Evolutionary conservation across 163 green algal genomes (phyloP).

Genomic region (Scenedesmus sp.): DNA sequence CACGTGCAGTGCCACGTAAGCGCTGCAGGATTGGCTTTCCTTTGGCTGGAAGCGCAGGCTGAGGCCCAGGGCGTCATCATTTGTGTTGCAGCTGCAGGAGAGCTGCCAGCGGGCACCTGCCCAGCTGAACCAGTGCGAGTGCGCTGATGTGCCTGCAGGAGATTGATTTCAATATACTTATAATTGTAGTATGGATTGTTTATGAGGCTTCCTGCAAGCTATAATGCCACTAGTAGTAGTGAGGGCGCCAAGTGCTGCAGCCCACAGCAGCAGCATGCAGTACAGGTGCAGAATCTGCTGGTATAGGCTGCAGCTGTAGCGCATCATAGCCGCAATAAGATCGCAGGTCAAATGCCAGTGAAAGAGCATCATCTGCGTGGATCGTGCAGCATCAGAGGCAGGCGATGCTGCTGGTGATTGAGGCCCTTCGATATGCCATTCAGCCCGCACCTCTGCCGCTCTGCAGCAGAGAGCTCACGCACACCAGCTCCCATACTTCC

Average conservation of each 20-base stretch:
- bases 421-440: neutral
- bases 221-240: neutral
- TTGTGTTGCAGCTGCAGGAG: neutral
- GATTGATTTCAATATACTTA: neutral
- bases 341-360: neutral
- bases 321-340: too few relatives aligned
- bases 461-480: neutral
- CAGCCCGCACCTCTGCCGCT: neutral
- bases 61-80: neutral
- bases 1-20: slow-evolving; percentile 12
- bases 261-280: neutral
- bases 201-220: neutral
- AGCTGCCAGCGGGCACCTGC: slow-evolving; percentile 11
- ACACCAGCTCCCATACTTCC: slow-evolving; percentile 22
- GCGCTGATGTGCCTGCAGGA: neutral
- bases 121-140: slow-evolving; percentile 46
- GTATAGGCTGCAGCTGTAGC: neutral
- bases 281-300: neutral
- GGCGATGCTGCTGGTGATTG: neutral
- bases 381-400: neutral
- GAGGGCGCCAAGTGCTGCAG: neutral
- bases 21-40: neutral
- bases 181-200: too few relatives aligned
- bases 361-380: neutral
- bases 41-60: neutral